Base-by-base conservation (phyloP, 345 rosid species). In the Cardamine resedifolia region DNA sequence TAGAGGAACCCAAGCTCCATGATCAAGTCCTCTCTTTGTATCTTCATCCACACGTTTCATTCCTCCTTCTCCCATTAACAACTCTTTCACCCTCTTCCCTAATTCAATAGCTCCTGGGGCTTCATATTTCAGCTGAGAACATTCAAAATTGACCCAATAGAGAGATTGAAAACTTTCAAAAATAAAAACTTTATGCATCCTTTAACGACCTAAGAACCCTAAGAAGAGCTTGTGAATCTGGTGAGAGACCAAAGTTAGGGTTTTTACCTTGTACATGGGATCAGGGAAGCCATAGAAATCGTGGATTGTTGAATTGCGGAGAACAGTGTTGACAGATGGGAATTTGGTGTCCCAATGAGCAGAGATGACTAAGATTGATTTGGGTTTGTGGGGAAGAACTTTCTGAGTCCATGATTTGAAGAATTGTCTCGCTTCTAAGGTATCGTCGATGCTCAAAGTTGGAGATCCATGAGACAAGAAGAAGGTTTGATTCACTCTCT, bases 1-100 rank as follows among this genome's bases (percentile, higher is more conserved):
- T 14, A 95, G 68, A 4, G 96, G 98, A 67, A 88, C 87, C 99
- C 99, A 95, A 18, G 98, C 94, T 7, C 99, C 99, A 52, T 95
- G 99, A 77, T 95, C 99, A 41, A 95, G 83, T 39, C 99, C 98
- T 3, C 96, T 86, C 28, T 80, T 71, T 31, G 49, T 80, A 57
- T 91, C 98, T 79, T 83, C 94, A 33, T 80, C 57, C 6, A 91
- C 94, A 4, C 69, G 84, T 27, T 79, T 64, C 77, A 88, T 74
- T 11, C 90, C 80, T 1, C 90, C 80, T 2, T n/a, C 75, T 39
- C 49, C 68, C 62, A 72, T 50, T 3, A 95, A 77, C 81, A 95
- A 64, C 58, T 91, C 87, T 78, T 84, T 95, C 20, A 95, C 98
- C 71, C 83, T 85, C 68, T 82, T 84, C 0, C 90, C 99, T 75